These are phyloP conservation scores for Cryptococcus jaspeensis DNA, from an alignment of 1,284 basidiomycete species.

Conservation along the genomic window DNA sequence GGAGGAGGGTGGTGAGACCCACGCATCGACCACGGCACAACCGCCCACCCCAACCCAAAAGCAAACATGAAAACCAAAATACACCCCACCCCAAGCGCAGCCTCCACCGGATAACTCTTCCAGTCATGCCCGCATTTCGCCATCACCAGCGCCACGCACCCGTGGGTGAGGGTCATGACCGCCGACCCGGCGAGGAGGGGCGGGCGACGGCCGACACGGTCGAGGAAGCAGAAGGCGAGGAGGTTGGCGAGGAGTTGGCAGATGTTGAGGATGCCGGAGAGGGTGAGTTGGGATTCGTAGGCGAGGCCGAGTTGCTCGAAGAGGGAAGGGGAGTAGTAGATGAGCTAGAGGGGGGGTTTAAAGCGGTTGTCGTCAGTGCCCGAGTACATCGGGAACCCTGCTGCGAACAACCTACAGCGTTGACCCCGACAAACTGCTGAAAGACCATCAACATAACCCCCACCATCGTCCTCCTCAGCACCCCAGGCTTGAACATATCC, in stretches of 20 bases:
- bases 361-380: neutral
- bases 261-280: constrained; percentile 46
- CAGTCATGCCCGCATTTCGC: constrained; percentile 24
- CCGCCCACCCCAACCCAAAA: constrained; percentile 21
- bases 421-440: constrained; percentile 36
- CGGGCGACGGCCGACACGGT: constrained; percentile 45
- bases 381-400: neutral
- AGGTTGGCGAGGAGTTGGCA: constrained; percentile 41
- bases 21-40: constrained; percentile 37
- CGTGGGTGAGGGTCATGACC: constrained; percentile 18
- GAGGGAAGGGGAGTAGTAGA: constrained; percentile 40
- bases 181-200: constrained; percentile 33
- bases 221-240: constrained; percentile 43
- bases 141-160: constrained; percentile 33
- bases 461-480: constrained; percentile 23
- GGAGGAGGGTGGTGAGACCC: neutral
- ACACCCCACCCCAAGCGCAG: constrained; percentile 31
- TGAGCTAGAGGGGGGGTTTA: constrained; percentile 13
- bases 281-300: constrained; percentile 30
- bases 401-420: constrained; percentile 15
- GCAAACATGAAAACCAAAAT: constrained; percentile 26
- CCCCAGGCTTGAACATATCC: constrained; percentile 26
- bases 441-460: constrained; percentile 31
- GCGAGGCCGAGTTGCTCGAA: constrained; percentile 42
- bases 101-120: constrained; percentile 17